phyloP scores from a whole-genome alignment of 2,329 filamentous ascomycete species.

The Tolypocladium endophyticum region DNA sequence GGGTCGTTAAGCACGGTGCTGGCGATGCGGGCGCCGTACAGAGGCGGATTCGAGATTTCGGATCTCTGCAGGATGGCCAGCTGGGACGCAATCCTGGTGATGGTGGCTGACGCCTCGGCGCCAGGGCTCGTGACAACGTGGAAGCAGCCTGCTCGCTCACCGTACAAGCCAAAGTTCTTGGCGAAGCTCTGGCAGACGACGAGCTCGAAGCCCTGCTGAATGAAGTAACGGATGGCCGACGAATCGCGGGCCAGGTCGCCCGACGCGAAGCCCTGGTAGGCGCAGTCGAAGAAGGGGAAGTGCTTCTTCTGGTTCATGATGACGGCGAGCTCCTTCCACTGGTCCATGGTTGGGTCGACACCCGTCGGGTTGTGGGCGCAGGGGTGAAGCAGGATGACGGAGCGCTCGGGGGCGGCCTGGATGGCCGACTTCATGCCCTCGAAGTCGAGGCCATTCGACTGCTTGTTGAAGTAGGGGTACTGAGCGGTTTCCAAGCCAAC shows the following conservation, averaged over 20 bases:
- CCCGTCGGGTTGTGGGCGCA: constrained; percentile 98
- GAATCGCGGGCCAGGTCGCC: constrained; percentile 78
- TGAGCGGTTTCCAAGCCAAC: constrained; percentile 66
- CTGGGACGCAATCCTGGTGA: constrained; percentile 67
- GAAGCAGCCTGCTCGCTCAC: constrained; percentile 92
- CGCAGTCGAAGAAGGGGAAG: constrained; percentile 97
- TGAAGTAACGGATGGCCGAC: constrained; percentile 88
- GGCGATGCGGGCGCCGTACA: constrained; percentile 87
- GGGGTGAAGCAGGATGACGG: constrained; percentile 83
- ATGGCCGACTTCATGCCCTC: constrained; percentile 73
- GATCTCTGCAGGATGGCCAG: constrained; percentile 90
- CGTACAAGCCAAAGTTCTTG: constrained; percentile 97
- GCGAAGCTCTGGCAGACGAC: constrained; percentile 88
- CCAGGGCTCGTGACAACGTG: constrained; percentile 76
- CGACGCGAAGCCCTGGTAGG: constrained; percentile 96
- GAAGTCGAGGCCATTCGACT: constrained; percentile 86
- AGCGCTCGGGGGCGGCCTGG: constrained; percentile 60
- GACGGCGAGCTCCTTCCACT: constrained; percentile 84
- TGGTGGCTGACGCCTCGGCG: constrained; percentile 51
- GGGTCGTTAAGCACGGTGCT: constrained; percentile 74
- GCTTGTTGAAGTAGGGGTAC: constrained; percentile 89
- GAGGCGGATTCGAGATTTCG: constrained; percentile 93
- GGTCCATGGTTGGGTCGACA: constrained; percentile 84
- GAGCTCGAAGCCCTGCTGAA: constrained; percentile 83
- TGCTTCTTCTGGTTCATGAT: constrained; percentile 69